Percentiles rank a stretch among this genome's conserved stretches.
phyloP scores from a whole-genome alignment of 1,284 basidiomycete species.

The Pseudozyma sp. region DNA sequence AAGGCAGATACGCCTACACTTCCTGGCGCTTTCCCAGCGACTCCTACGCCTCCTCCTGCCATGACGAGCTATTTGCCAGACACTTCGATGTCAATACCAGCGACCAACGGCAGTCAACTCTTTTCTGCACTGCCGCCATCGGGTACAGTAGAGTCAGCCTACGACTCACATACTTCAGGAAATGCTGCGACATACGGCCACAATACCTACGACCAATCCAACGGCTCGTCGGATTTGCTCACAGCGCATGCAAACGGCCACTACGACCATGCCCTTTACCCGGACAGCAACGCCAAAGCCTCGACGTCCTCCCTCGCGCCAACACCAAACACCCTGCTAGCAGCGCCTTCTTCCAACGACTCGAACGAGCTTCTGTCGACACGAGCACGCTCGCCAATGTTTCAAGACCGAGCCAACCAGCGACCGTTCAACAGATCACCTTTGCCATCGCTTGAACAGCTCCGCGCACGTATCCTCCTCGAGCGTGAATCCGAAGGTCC shows the following conservation, averaged over 20 bases:
- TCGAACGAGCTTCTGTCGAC: not conserved
- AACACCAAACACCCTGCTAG: constrained; percentile 4
- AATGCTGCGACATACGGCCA: not conserved
- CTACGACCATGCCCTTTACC: not conserved
- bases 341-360: not conserved
- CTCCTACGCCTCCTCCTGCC: not conserved
- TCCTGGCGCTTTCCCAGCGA: constrained; percentile 17
- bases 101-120: not conserved
- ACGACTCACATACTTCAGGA: not conserved
- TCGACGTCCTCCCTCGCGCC: constrained; percentile 9
- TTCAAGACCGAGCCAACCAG: constrained; percentile 21
- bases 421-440: constrained; percentile 46
- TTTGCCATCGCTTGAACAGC: constrained; percentile 64
- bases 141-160: constrained; percentile 5
- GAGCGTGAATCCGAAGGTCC: constrained; percentile 59
- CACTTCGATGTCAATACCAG: not conserved
- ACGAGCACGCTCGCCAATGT: constrained; percentile 37
- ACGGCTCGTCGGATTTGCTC: constrained; percentile 7
- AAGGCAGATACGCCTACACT: constrained; percentile 23
- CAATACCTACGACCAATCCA: not conserved
- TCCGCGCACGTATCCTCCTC: constrained; percentile 61
- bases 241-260: constrained; percentile 1
- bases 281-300: not conserved
- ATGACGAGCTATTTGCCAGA: not conserved
- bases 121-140: not conserved